Base-by-base conservation (phyloP, 768 basidiomycete species). In the Tulasnella sp. region DNA sequence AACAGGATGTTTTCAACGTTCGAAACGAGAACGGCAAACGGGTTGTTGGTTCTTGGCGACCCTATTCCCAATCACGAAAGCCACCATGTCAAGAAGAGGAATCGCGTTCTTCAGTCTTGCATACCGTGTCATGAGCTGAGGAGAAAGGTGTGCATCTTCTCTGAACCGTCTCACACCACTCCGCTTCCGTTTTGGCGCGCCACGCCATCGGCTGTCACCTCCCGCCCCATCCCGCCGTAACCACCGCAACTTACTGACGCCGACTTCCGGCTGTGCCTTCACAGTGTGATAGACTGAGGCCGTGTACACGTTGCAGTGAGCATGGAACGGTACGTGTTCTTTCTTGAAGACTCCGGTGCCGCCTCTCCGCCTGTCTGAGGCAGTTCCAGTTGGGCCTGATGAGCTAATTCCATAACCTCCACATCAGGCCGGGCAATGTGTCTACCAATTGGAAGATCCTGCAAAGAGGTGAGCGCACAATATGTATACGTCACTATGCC, bases 361-460 rank as follows among this genome's bases (percentile, higher is more conserved):
- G 45, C 23, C 52, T 34, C 43, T 58, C 38, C 42, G 7, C 55
- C 29, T 47, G 43, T 58, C 34, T 11, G 55, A 19, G 44, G 43
- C 26, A 32, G 19, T 38, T 29, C 41, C 55, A 30, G 26, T 23
- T 43, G 42, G 42, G 23, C 19, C 50, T 34, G 26, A 51, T 51
- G 47, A 59, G 58, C 30, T 64, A 61, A 49, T 1, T 51, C 63
- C 64, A 26, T 45, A 51, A 44, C 44, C 60, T 2, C 51, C 21
- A 49, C 15, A 23, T 60, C 65, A 91, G 88, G 94, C 92, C 21
- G 92, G 92, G 52, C 85, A 94, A 17, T 95, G 92, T 70, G 90
- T 95, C 0, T 95, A 95, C 65, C 92, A 95, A 68, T 87, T 94
- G 64, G 92, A 94, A 69, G 91, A 91, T 71, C 88, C 88, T 13